A percentile compares a stretch with the other conserved stretches of the same genome.
These are phyloP conservation scores for Chaetomium fimeti DNA, from an alignment of 495 filamentous ascomycete species.

Conservation along the genomic window DNA sequence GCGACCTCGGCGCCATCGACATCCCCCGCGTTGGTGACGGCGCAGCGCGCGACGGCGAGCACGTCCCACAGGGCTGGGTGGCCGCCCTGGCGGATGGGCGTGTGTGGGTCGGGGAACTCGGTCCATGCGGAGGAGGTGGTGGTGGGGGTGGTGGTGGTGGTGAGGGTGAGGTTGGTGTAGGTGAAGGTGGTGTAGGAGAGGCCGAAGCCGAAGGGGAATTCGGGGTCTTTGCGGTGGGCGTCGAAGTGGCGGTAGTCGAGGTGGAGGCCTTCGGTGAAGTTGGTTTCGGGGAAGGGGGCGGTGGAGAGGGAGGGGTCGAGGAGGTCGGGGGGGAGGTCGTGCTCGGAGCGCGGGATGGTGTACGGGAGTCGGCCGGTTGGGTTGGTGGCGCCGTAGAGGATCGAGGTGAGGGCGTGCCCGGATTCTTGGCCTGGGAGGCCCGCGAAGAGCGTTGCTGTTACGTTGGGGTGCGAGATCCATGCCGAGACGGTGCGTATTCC, in stretches of 20 bases:
- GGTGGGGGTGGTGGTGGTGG: constrained; percentile 49
- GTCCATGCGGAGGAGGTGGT: neutral
- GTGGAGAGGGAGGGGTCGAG: constrained; percentile 45
- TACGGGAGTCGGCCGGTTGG: constrained; percentile 70
- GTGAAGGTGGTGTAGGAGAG: constrained; percentile 72
- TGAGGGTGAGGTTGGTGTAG: constrained; percentile 55
- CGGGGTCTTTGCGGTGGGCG: constrained; percentile 58
- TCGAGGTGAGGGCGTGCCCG: constrained; percentile 33
- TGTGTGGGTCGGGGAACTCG: constrained; percentile 24
- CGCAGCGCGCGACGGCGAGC: constrained; percentile 54
- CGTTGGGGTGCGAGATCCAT: constrained; percentile 44
- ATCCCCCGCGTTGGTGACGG: constrained; percentile 66
- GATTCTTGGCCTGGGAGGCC: constrained; percentile 39
- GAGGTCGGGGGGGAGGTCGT: constrained; percentile 52
- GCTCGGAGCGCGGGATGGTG: constrained; percentile 56
- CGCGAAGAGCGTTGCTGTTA: constrained; percentile 39
- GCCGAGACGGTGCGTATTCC: constrained; percentile 42
- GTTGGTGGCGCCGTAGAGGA: constrained; percentile 40
- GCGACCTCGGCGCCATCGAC: constrained; percentile 56
- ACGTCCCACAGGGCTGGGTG: constrained; percentile 71
- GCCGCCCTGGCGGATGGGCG: constrained; percentile 52
- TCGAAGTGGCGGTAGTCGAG: constrained; percentile 82
- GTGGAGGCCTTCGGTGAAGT: constrained; percentile 68
- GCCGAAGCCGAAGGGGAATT: constrained; percentile 78
- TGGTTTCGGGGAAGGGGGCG: constrained; percentile 48